Percentiles rank a stretch among this genome's conserved stretches.
Conservation (phyloP, 2,329 filamentous ascomycete genomes). For the Colletotrichum euphorbiae region DNA sequence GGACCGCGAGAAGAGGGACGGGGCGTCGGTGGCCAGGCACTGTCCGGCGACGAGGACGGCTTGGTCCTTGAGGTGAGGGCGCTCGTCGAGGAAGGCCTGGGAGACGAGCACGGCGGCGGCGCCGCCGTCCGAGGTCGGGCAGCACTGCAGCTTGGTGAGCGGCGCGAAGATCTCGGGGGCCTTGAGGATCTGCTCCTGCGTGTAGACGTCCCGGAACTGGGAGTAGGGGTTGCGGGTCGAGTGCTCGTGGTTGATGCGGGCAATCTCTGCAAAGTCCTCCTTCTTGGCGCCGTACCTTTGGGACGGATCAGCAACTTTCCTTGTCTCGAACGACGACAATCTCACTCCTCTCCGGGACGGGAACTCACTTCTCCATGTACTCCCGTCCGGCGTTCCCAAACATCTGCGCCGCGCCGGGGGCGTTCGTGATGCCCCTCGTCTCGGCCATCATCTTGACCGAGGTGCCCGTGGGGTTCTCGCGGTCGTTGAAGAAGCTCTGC, state of each 20-base stretch:
- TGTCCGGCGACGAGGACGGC: constrained; percentile 93
- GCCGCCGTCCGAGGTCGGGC: constrained; percentile 92
- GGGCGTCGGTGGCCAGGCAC: constrained; percentile 85
- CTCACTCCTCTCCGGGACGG: neutral
- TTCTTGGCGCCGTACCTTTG: constrained; percentile 80
- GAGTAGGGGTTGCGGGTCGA: constrained; percentile 94
- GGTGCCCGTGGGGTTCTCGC: constrained; percentile 81
- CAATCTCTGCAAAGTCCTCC: constrained; percentile 95
- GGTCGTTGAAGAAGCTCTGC: constrained; percentile 85
- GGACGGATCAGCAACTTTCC: too few relatives aligned
- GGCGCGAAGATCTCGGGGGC: constrained; percentile 84
- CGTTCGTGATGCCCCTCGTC: constrained; percentile 83
- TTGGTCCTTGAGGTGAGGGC: constrained; percentile 83
- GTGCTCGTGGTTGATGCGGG: constrained; percentile 91
- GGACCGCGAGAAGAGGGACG: constrained; percentile 80
- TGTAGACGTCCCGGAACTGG: constrained; percentile 96
- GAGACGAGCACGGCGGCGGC: constrained; percentile 91
- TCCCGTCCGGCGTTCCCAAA: constrained; percentile 95
- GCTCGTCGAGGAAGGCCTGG: constrained; percentile 85
- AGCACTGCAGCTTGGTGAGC: constrained; percentile 98
- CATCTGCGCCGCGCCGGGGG: constrained; percentile 89
- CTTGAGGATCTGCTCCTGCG: constrained; percentile 82
- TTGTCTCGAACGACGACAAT: neutral
- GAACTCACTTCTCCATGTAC: constrained; percentile 88
- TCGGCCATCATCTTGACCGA: constrained; percentile 82